Percentiles rank a stretch among this genome's conserved stretches.
Evolutionary conservation across 345 rosid genomes (phyloP).

Genomic region (Linum lewisii): DNA sequence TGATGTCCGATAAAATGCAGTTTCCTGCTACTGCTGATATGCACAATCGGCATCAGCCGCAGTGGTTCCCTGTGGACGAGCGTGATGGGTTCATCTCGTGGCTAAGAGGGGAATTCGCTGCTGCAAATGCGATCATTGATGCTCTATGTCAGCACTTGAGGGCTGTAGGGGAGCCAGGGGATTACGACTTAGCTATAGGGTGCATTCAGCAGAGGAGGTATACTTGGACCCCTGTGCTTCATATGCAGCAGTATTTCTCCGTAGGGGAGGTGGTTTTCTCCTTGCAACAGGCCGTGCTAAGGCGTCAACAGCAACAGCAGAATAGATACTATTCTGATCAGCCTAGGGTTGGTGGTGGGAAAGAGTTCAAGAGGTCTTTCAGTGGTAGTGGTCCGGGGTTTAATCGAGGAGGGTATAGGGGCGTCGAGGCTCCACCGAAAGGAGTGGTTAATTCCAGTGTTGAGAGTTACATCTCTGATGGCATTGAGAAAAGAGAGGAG

Average conservation of each 20-base stretch:
- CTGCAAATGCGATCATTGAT: slow-evolving; percentile 87
- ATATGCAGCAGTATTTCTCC: slow-evolving; percentile 76
- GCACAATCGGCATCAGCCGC: slow-evolving; percentile 24
- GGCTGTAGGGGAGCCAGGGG: slow-evolving; percentile 56
- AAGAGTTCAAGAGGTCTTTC: slow-evolving; percentile 46
- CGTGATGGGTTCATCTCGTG: slow-evolving; percentile 76
- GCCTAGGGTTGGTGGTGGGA: slow-evolving; percentile 39
- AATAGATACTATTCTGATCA: slow-evolving; percentile 36
- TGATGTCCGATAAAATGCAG: slow-evolving; percentile 53
- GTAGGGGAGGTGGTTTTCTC: slow-evolving; percentile 43
- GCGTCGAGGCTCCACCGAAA: slow-evolving; percentile 26
- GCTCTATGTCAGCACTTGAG: slow-evolving; percentile 58
- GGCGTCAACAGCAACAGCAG: slow-evolving; percentile 38
- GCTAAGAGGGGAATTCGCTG: slow-evolving; percentile 86
- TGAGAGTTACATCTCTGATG: slow-evolving; percentile 26
- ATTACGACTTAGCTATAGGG: slow-evolving; percentile 48
- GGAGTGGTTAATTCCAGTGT: slow-evolving; percentile 28
- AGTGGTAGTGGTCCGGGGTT: slow-evolving; percentile 28
- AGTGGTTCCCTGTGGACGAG: slow-evolving; percentile 58
- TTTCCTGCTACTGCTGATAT: slow-evolving; percentile 24
- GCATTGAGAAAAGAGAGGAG: slow-evolving; percentile 26
- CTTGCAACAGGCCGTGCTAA: slow-evolving; percentile 61
- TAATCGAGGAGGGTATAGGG: slow-evolving; percentile 32
- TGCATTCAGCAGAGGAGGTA: slow-evolving; percentile 66
- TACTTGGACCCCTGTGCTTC: slow-evolving; percentile 64